A percentile compares a stretch with the other conserved stretches of the same genome.
These are phyloP conservation scores for Geotrichum reessii DNA, from an alignment of 1,139 yeast species.

Conservation along the genomic window DNA sequence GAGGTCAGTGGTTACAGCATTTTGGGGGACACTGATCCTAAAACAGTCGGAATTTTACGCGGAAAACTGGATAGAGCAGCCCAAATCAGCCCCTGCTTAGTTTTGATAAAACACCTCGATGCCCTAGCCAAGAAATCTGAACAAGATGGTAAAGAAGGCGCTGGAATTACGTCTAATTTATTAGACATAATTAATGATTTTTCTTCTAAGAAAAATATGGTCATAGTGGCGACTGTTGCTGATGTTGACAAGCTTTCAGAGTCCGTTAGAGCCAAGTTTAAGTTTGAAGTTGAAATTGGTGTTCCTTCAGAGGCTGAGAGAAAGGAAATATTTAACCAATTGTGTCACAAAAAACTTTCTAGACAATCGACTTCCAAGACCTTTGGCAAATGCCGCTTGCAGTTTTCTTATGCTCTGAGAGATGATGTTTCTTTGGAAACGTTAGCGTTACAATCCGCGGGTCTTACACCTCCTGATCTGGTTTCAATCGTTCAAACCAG, in stretches of 20 bases:
- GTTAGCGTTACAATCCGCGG: slow-evolving; percentile 84
- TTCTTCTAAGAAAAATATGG: slow-evolving; percentile 39
- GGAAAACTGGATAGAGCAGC: slow-evolving; percentile 69
- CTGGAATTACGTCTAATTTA: slow-evolving; percentile 56
- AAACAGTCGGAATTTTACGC: slow-evolving; percentile 68
- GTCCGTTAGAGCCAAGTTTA: slow-evolving; percentile 58
- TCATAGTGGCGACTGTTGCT: slow-evolving; percentile 64
- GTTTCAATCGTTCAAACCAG: slow-evolving; percentile 65
- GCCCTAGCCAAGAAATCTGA: slow-evolving; percentile 64
- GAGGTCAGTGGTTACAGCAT: slow-evolving; percentile 62
- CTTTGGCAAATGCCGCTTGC: slow-evolving; percentile 19
- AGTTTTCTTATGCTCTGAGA: slow-evolving; percentile 29
- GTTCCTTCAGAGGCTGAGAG: slow-evolving; percentile 82
- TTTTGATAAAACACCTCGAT: slow-evolving; percentile 70
- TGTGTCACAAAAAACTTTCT: slow-evolving; percentile 31
- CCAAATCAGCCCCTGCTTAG: slow-evolving; percentile 43
- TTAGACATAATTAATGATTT: slow-evolving; percentile 56
- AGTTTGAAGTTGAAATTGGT: slow-evolving; percentile 67
- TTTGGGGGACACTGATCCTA: slow-evolving; percentile 59
- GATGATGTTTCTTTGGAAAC: slow-evolving; percentile 54
- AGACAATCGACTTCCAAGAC: slow-evolving; percentile 18
- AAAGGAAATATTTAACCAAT: slow-evolving; percentile 51
- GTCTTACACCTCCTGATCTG: slow-evolving; percentile 81
- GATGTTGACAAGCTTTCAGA: slow-evolving; percentile 69
- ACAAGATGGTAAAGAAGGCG: slow-evolving; percentile 50